Percentiles rank a stretch among this genome's conserved stretches.
These are phyloP conservation scores for Aspergillus udagawae DNA, from an alignment of 2,329 filamentous ascomycete species.

Conservation along the genomic window DNA sequence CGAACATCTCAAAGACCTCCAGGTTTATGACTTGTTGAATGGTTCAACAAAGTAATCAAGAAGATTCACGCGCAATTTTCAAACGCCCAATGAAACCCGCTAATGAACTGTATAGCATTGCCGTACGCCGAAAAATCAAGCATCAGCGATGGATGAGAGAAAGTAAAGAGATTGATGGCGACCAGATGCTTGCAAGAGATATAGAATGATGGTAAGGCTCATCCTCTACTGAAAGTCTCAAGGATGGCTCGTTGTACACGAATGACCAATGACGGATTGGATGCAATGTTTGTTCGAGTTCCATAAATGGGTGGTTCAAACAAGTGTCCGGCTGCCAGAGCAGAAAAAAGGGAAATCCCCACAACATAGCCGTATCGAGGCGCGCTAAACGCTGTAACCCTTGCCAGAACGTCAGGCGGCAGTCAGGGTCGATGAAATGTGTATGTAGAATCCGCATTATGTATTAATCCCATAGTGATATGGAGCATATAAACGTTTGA, in stretches of 20 bases:
- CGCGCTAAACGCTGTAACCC: not conserved
- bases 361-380: not conserved
- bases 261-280: not conserved
- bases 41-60: not conserved
- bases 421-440: not conserved
- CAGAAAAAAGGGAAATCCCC: not conserved
- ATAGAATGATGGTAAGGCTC: not conserved
- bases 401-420: not conserved
- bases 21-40: not conserved
- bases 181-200: not conserved
- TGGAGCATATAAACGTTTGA: not conserved
- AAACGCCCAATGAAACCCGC: not conserved
- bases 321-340: not conserved
- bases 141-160: not conserved
- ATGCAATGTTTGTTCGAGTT: not conserved
- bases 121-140: not conserved
- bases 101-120: not conserved
- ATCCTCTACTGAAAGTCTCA: not conserved
- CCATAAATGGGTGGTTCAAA: not conserved
- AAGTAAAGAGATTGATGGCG: not conserved
- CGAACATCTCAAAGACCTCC: not conserved
- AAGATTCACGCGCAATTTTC: not conserved
- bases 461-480: not conserved
- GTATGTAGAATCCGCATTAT: slow-evolving; percentile 4
- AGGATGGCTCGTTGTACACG: not conserved